Conservation (phyloP, 169 alveolate species). For the Cryptosporidium sp. region DNA sequence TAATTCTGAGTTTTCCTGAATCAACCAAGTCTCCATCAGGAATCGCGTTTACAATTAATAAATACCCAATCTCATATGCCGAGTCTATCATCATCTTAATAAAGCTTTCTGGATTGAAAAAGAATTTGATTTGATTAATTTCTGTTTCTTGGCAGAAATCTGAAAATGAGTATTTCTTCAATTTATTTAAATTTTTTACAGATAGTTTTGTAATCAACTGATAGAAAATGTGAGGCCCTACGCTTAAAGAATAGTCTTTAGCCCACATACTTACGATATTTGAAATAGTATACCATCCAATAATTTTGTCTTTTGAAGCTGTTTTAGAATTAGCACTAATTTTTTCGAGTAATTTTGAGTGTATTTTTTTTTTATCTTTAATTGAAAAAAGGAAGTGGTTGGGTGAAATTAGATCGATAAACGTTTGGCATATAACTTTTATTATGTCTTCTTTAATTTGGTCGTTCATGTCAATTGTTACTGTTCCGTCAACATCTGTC, state of each 20-base stretch:
- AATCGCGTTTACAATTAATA: neutral
- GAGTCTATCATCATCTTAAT: constrained; percentile 15
- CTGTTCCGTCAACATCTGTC: neutral
- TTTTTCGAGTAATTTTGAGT: neutral
- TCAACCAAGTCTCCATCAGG: constrained; percentile 3
- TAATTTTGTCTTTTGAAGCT: neutral
- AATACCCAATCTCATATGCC: constrained; percentile 37
- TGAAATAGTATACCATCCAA: constrained; percentile 38
- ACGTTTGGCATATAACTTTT: constrained; percentile 27
- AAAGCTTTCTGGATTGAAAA: constrained; percentile 38
- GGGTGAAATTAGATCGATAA: constrained; percentile 7
- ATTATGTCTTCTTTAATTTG: neutral
- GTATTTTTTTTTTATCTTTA: neutral
- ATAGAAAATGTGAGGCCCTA: neutral
- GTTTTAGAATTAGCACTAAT: neutral
- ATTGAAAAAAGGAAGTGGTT: constrained; percentile 23
- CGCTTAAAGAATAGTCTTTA: constrained; percentile 8
- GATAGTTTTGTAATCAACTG: constrained; percentile 35
- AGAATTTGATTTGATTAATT: constrained; percentile 9
- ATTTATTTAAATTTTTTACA: constrained; percentile 12
- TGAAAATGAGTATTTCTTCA: constrained; percentile 11
- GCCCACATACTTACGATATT: constrained; percentile 8
- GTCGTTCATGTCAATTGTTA: neutral
- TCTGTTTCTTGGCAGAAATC: constrained; percentile 41
- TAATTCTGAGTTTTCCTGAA: constrained; percentile 7